phyloP scores from a whole-genome alignment of 2,329 filamentous ascomycete genomes.

The Chaetomiaceae sp. region DNA sequence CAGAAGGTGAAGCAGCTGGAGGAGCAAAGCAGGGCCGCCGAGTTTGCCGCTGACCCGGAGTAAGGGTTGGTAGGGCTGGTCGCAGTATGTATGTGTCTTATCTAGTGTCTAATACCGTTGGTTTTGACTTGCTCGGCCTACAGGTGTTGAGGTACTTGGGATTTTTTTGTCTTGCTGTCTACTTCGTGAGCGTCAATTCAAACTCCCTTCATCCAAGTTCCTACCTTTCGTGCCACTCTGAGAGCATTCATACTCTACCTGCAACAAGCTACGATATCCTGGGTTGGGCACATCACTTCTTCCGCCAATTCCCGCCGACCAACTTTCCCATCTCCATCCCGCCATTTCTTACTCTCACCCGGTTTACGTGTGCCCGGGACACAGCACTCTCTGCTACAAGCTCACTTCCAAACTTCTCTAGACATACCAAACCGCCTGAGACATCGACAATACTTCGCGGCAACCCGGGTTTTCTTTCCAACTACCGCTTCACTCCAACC shows the following conservation, averaged over 20 bases:
- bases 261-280: not conserved
- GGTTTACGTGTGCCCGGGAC: not conserved
- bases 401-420: not conserved
- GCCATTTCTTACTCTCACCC: not conserved
- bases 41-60: conserved; percentile 25
- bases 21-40: conserved; percentile 23
- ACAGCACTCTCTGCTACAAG: not conserved
- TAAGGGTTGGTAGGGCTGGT: not conserved
- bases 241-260: no score
- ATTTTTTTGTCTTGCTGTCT: not conserved
- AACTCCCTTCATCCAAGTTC: not conserved
- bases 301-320: not conserved
- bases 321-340: not conserved
- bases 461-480: not conserved
- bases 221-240: no score
- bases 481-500: not conserved
- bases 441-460: not conserved
- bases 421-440: not conserved
- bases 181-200: not conserved
- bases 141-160: not conserved
- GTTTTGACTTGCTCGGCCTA: not conserved
- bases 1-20: conserved; percentile 73
- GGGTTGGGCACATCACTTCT: not conserved
- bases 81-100: not conserved
- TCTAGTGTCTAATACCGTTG: not conserved